Base-by-base conservation (phyloP, 1,284 basidiomycete species). In the Melampsora abietis-canadensis region DNA sequence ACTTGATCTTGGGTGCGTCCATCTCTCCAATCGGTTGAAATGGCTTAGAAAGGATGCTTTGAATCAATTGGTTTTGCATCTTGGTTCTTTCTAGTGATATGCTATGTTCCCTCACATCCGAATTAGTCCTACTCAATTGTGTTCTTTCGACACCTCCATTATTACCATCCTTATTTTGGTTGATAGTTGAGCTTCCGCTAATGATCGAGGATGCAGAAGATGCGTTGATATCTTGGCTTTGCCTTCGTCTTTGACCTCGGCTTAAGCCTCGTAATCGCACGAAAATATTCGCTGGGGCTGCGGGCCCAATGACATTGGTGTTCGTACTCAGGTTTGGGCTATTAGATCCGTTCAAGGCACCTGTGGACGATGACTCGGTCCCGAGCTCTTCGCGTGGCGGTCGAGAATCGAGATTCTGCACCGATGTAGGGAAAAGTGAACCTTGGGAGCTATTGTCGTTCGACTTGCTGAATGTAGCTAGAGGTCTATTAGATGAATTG, bases 1-100 rank as follows among this genome's bases (percentile, higher is more conserved):
- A 85, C 4, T 83, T 78, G 30, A 92, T 80, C 0, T 85, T 84
- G 0, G 94, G 94, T 0, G 87, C 89, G 61, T 98, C 94, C 62
- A 82, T 82, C 6, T 88, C 85, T 0, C 87, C 80, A 0, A 92
- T 90, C 4, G 92, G 91, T 7, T 84, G 85, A 66, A 97, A 84
- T 0, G 88, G 85, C 17, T 86, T 85, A 0, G 88, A 84, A 2
- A 94, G 85, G 17, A 96, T 83, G 1, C 83, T 80, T 79, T 92
- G 88, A 31, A 89, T 80, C 10, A 89, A 80, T 4, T 77, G 77
- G 5, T 83, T 78, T 73, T 85, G 84, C 61, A 27, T 79, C 78
- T 75, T 84, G 82, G 21, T 76, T 70, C 46, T 76, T 37, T 59
- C 78, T 17, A 37, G 66, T 69, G 44, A 47, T 27, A 66, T 70